Evolutionary conservation across 108 stramenopile species (phyloP), one percentile per base, ranked within the genome.

Genomic region (Mayamaea pseudoterrestris): DNA sequence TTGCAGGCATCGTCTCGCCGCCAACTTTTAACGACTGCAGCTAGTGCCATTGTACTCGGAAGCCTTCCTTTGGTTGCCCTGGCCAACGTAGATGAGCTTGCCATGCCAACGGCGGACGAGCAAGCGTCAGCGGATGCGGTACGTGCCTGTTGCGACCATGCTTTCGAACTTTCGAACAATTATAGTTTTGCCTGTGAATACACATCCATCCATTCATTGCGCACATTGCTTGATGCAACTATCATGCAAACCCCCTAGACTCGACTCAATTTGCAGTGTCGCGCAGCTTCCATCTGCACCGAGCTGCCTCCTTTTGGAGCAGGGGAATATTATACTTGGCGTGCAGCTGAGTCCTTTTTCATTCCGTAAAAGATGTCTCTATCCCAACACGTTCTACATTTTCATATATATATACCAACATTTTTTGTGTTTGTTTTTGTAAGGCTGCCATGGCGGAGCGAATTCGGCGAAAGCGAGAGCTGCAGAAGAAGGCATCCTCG

Each of bases 321-420:
- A 57, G 72, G 58, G 62, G 35, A 71, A 44, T 44, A 65, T n/a
- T 50, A 35, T 39, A 57, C 44, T 42, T 57, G 44, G 41, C 29
- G 59, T 39, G 76, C 52, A 63, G 85, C 85, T 87, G 85, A 87
- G 85, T 44, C 54, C 68, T 66, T 66, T 55, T 40, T 20, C 39
- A 44, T 57, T 50, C 24, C 20, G 47, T 69, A 65, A 72, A 59
- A 55, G 56, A 53, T 41, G 50, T 60, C 75, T 88, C 81, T 81
- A 83, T 88, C 86, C 81, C 86, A 87, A 73, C 62, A 52, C 58
- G 67, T 67, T 44, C 32, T 69, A 66, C 82, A 48, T 40, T 50
- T 3, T 22, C 21, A 50, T 25, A 21, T 22, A 50, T 16, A 9
- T 14, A 11, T 11, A 45, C 27, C 18, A 28, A 2, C 44, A 23